Evolutionary conservation across 768 basidiomycete species (phyloP), one percentile per base, ranked within the genome.

Genomic region (Mycena maculata): DNA sequence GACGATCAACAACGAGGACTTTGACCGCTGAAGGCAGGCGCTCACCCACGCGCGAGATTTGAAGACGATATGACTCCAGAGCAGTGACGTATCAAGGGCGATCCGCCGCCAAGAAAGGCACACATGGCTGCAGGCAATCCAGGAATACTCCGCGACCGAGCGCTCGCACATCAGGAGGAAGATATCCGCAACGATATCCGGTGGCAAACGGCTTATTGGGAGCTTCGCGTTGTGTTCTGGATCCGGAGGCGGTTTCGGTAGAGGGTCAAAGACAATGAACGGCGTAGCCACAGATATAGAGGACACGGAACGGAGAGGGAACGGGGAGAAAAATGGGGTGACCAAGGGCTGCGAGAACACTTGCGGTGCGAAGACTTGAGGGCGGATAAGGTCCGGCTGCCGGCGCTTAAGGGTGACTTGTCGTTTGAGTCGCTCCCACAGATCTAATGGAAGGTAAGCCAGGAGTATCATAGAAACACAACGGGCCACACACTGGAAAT

Each of bases 11-110:
- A 45, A 22, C 27, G 44, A 47, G 23, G 56, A 31, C 22, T 44
- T 58, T 33, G 56, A 58, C 44, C 56, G 44, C 42, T 58, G 16
- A 31, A 58, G 56, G 30, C 56, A 58, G 22, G 44, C 22, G 18
- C 22, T 33, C 42, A 47, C n/a, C 56, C 56, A 58, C 16, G 42
- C 44, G 28, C n/a, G 56, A 45, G 56, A 58, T 23, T 47, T 58
- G 56, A 58, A 58, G 56, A 58, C 42, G 27, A 58, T 23, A 42
- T 58, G 56, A 45, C 39, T 33, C 56, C 56, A 58, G 36, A 58
- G 56, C 42, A 12, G 56, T n/a, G 56, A 44, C 9, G 30, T 33
- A 33, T 58, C 56, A 36, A 58, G 56, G n/a, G 28, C 44, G 44
- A 57, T 57, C 39, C 28, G 41, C 55, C 55, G 55, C 55, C 55